These are phyloP conservation scores for Colletotrichum horii DNA, from an alignment of 2,329 filamentous ascomycete genomes.

Conservation along the genomic window DNA sequence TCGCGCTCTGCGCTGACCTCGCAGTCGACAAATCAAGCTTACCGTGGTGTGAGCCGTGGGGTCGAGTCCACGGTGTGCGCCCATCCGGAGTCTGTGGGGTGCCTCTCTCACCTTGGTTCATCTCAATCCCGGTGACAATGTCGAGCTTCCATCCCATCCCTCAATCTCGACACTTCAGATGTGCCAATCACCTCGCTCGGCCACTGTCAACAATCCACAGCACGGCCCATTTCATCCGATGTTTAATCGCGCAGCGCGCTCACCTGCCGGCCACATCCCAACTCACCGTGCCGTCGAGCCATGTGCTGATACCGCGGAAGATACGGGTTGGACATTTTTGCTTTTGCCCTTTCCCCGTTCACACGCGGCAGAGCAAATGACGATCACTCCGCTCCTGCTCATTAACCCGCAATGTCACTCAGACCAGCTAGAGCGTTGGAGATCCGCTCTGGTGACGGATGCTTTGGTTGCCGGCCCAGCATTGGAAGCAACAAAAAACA, in stretches of 20 bases:
- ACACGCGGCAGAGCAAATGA: not conserved
- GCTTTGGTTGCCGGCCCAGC: not conserved
- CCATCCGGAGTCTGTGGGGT: not conserved
- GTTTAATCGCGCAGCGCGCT: constrained; percentile 16
- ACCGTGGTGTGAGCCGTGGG: not conserved
- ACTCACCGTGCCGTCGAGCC: not conserved
- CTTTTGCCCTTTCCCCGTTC: not conserved
- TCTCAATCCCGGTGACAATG: not conserved
- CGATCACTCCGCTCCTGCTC: constrained; percentile 3
- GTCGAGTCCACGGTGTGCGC: not conserved
- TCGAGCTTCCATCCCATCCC: not conserved
- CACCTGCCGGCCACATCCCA: constrained; percentile 3
- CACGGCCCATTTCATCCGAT: constrained; percentile 12
- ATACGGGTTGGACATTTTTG: not conserved
- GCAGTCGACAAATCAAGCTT: not conserved
- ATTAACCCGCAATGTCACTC: not conserved
- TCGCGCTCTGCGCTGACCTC: not conserved
- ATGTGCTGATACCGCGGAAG: constrained; percentile 11
- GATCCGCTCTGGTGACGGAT: not conserved
- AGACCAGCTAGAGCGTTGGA: not conserved
- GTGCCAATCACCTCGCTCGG: constrained; percentile 5
- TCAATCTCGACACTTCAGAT: not conserved
- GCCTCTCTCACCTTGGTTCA: not conserved
- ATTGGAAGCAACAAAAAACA: not conserved
- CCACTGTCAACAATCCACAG: not conserved